Evolutionary conservation across 2,329 filamentous ascomycete genomes (phyloP).

Genomic region (Mycocentrospora acerina): DNA sequence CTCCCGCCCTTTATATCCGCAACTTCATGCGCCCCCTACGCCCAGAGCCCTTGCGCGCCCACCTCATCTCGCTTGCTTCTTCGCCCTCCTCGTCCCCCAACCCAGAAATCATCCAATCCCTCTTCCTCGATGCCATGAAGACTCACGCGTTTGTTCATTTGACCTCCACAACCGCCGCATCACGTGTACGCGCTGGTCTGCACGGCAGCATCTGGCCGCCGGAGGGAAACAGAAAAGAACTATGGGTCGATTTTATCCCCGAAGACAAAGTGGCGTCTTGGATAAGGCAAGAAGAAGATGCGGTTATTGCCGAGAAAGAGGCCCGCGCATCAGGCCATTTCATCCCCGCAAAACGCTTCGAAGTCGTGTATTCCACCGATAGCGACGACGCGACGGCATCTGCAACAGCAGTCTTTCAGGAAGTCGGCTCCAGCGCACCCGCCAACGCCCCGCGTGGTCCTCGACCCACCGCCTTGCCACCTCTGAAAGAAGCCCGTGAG

Average conservation of each 20-base stretch:
- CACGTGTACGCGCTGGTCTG: slow-evolving; percentile 71
- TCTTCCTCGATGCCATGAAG: slow-evolving; percentile 81
- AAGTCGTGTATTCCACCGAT: slow-evolving; percentile 29
- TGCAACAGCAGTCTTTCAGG: slow-evolving; percentile 30
- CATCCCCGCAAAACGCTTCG: slow-evolving; percentile 28
- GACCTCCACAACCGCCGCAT: slow-evolving; percentile 67
- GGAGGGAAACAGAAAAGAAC: slow-evolving; percentile 77
- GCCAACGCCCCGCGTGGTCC: slow-evolving; percentile 27
- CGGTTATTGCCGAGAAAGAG: slow-evolving; percentile 30
- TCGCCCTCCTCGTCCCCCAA: slow-evolving; percentile 54
- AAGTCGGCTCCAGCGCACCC: slow-evolving; percentile 31
- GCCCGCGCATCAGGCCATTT: slow-evolving; percentile 22
- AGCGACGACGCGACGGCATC: slow-evolving; percentile 17
- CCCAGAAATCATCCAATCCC: slow-evolving; percentile 61
- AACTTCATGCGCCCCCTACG: slow-evolving; percentile 88
- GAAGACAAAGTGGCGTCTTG: slow-evolving; percentile 70
- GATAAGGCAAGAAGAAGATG: slow-evolving; percentile 57
- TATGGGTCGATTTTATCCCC: slow-evolving; percentile 90
- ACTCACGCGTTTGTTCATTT: slow-evolving; percentile 87
- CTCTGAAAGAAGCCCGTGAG: slow-evolving; percentile 7
- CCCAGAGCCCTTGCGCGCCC: slow-evolving; percentile 63
- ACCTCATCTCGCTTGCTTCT: slow-evolving; percentile 70
- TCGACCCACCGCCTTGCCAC: slow-evolving; percentile 9
- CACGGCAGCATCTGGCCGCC: slow-evolving; percentile 84
- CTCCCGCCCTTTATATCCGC: slow-evolving; percentile 71